These are phyloP conservation scores for Entomortierella beljakovae DNA, from an alignment of 192 early-diverging fungal species.

Conservation along the genomic window DNA sequence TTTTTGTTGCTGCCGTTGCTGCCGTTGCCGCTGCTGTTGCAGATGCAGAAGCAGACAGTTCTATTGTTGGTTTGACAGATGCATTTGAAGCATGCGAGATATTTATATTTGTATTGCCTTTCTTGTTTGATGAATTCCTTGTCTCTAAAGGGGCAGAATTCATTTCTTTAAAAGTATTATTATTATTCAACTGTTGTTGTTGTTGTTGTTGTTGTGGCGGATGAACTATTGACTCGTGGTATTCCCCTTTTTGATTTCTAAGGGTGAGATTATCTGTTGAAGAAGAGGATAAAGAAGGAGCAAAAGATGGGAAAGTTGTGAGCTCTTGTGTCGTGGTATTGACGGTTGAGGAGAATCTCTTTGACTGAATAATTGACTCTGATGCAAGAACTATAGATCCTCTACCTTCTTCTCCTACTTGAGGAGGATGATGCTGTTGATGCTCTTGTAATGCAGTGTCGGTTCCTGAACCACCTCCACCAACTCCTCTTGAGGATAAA, in stretches of 20 bases:
- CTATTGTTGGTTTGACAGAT: no score
- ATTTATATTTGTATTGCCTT: no score
- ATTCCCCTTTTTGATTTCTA: neutral
- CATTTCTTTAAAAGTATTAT: neutral
- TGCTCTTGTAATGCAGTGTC: neutral
- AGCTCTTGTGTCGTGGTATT: neutral
- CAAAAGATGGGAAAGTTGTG: conserved; percentile 1
- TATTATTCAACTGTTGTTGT: neutral
- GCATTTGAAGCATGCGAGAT: no score
- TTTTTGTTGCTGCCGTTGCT: neutral
- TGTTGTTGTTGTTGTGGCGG: conserved; percentile 18
- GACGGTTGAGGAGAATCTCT: no score
- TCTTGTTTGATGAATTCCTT: neutral
- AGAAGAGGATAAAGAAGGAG: neutral
- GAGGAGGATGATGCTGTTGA: neutral
- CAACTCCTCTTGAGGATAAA: neutral
- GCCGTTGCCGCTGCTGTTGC: neutral
- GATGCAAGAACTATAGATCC: neutral
- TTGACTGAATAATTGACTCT: neutral
- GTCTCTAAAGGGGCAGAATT: conserved; percentile 8
- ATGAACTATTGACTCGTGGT: neutral
- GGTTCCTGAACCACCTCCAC: no score
- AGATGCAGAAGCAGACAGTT: neutral
- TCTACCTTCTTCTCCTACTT: neutral
- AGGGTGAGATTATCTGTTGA: neutral